Base-by-base conservation (phyloP, 192 early-diverging fungal species). In the Podila epigama region DNA sequence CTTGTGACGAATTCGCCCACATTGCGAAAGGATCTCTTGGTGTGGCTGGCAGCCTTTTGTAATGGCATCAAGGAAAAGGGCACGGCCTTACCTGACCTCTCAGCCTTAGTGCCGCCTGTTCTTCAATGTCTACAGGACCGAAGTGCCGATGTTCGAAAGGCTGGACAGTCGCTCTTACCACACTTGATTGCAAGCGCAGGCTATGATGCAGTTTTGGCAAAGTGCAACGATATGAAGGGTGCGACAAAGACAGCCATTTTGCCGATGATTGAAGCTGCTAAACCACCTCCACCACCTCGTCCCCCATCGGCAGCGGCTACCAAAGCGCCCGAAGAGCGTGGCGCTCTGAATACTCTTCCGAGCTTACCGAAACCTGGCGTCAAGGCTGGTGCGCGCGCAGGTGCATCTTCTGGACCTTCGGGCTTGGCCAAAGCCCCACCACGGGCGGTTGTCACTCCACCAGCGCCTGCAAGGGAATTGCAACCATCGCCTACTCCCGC, bases 71-170 rank as follows among this genome's bases (percentile, higher is more conserved):
- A 85, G 64, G 63, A 82, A 42, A 63, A 66, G 20, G 82, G 77
- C 33, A 66, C 62, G 1, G 51, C 82, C 11, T 70, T 90, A 11
- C 86, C 89, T 0, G 94, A 96, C 58, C 68, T 93, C 16, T 69
- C 81, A 22, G 56, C 80, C 4, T 78, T 97, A 9, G 81, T 96
- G 6, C 82, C 86, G 52, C 88, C 93, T 11, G 80, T 93, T 27
- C 80, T 99, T 16, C 80, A 89, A 5, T 96, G 93, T 66, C 62
- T 97, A 51, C 94, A 96, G 70, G 98, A 99, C 70, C 89, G 92
- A 33, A 94, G 91, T 58, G 82, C 84, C 2, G 96, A 97, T 16
- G 96, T 98, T 16, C 91, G 98, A 42, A 97, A 97, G 67, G 84
- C 86, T 12, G 95, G 95, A 0, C 90, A 92, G 51, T 70, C 82